Base-by-base conservation (phyloP, 768 basidiomycete species). In the Kwoniella sp. region DNA sequence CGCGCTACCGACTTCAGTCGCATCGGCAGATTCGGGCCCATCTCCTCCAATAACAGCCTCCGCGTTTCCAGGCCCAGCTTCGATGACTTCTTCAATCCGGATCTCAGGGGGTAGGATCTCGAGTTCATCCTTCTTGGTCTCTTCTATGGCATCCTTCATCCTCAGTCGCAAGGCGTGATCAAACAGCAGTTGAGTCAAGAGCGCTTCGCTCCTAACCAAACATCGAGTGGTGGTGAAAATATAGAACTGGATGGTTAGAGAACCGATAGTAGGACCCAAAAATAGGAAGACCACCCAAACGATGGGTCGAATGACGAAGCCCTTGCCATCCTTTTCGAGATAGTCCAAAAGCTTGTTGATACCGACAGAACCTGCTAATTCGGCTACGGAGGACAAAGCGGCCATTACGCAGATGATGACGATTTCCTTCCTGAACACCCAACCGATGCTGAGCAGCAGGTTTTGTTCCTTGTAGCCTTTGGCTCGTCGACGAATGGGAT, bases 91-190 rank as follows among this genome's bases (percentile, higher is more conserved):
- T 37, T 69, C 65, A 22, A 74, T 65, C 7, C 60, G 26, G 50
- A 70, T 75, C 9, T 66, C 67, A 11, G 76, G 65, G 0, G 51
- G 23, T 31, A 31, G 23, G 2, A 7, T 28, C 12, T 23, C 23
- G 22, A 30, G 25, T 5, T 23, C 50, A 37, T 41, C 34, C 2
- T 28, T 62, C 30, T 29, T 13, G n/a, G 20, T 48, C 22, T 59
- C 56, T 11, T 73, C 74, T 7, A 69, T 68, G 47, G 72, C 54
- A 41, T 85, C 85, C 22, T 86, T 86, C 80, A 88, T 82, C 31
- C 89, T 84, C 48, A 90, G 86, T 30, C 87, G 84, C 5, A 92
- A 83, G 20, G 92, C 89, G 72, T 92, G 91, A 47, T 90, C 90
- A 81, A 93, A 94, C 75, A 93, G 87, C 7, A 93, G 82, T 70